These are phyloP conservation scores for Leccinum subgranulosum DNA, from an alignment of 768 basidiomycete species.

Conservation along the genomic window DNA sequence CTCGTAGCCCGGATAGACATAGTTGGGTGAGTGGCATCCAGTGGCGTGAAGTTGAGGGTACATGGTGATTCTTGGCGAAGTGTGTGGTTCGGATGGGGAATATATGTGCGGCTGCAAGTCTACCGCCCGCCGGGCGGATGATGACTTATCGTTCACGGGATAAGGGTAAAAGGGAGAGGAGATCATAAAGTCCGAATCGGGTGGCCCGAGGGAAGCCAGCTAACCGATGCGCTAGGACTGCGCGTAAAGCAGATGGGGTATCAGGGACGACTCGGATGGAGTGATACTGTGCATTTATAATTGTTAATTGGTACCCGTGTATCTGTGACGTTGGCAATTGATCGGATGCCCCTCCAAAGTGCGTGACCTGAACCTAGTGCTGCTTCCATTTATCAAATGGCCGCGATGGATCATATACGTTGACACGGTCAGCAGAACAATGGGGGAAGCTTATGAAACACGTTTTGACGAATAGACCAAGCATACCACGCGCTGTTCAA, in stretches of 20 bases:
- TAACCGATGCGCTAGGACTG: slow-evolving; percentile 17
- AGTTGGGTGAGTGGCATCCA: slow-evolving; percentile 19
- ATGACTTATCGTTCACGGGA: slow-evolving; percentile 20
- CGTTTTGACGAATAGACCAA: slow-evolving; percentile 25
- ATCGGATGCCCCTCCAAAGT: slow-evolving; percentile 32
- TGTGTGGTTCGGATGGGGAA: slow-evolving; percentile 25
- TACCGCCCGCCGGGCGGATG: slow-evolving; percentile 18
- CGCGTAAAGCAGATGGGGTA: slow-evolving; percentile 21
- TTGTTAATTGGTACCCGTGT: slow-evolving; percentile 11
- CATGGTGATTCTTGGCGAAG: slow-evolving; percentile 23
- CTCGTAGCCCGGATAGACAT: slow-evolving; percentile 23
- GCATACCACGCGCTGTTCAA: slow-evolving; percentile 11
- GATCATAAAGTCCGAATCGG: slow-evolving; percentile 31
- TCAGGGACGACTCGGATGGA: slow-evolving; percentile 25
- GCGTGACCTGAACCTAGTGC: slow-evolving; percentile 25
- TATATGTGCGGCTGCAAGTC: slow-evolving; percentile 31
- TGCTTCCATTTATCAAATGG: slow-evolving; percentile 35
- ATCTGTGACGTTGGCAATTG: slow-evolving; percentile 29
- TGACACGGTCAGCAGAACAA: slow-evolving; percentile 19
- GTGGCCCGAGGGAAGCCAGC: slow-evolving; percentile 12
- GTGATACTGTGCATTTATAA: slow-evolving; percentile 30
- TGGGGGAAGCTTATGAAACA: slow-evolving; percentile 29
- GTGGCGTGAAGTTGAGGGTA: slow-evolving; percentile 23
- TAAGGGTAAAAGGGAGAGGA: slow-evolving; percentile 29
- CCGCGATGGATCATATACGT: slow-evolving; percentile 27